Percentiles rank a stretch among this genome's conserved stretches.
Conservation (phyloP, 805 yeast genomes). For the Tetrapisispora arboricola region DNA sequence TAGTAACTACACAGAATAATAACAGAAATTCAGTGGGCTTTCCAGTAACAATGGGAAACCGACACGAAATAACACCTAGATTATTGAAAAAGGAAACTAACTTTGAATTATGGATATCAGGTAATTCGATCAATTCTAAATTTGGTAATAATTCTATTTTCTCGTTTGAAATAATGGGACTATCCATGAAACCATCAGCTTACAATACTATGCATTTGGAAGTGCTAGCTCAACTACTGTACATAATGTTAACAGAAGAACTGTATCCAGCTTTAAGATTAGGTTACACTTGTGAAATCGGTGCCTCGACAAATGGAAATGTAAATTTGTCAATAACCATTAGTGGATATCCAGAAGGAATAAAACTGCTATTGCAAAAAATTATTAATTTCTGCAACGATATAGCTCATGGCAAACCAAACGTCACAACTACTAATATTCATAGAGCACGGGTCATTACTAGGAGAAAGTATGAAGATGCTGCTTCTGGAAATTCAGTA, state of each 20-base stretch:
- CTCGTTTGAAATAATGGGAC: conserved; percentile 37
- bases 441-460: conserved; percentile 39
- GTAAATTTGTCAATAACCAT: conserved; percentile 43
- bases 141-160: conserved; percentile 30
- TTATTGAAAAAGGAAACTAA: conserved; percentile 28
- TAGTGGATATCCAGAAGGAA: conserved; percentile 41
- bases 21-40: conserved; percentile 28
- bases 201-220: conserved; percentile 40
- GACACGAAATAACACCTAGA: conserved; percentile 27
- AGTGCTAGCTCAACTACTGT: conserved; percentile 40
- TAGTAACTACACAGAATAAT: conserved; percentile 7
- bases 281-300: conserved; percentile 47
- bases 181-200: conserved; percentile 28
- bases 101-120: conserved; percentile 45
- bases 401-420: conserved; percentile 10
- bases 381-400: conserved; percentile 29
- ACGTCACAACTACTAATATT: conserved; percentile 29
- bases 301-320: conserved; percentile 45
- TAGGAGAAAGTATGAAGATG: conserved; percentile 37
- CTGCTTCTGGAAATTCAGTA: conserved; percentile 37
- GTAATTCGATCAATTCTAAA: conserved; percentile 21
- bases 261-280: conserved; percentile 47
- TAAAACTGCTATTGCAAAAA: conserved; percentile 26
- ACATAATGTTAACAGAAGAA: conserved; percentile 29
- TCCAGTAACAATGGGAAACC: conserved; percentile 26